Base-by-base conservation (phyloP, 192 early-diverging fungal genomes). In the Piromyces finnis region DNA sequence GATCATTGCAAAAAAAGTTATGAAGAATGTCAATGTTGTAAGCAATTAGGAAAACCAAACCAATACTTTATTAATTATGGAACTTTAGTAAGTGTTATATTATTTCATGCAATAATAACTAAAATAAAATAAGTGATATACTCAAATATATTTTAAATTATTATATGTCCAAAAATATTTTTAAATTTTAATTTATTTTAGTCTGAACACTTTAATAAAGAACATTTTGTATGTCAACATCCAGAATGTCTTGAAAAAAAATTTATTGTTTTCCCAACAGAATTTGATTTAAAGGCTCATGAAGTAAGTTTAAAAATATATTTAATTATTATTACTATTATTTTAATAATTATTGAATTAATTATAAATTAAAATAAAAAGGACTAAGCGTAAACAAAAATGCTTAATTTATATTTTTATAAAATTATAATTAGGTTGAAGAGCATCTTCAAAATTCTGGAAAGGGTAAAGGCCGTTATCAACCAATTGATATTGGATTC, bases 11-110 rank as follows among this genome's bases (percentile, higher is more conserved):
- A 93, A 18, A 89, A 95, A 77, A 91, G 89, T 81, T 96, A 99
- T 84, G 96, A 99, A 83, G 92, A 98, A 85, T 99, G 97, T 80
- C 93, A 94, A 83, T 85, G 97, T 28, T 99, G 97, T 80, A 84
- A 90, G 29, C 85, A 90, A 79, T 86, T 84, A 79, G 94, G 93
- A 14, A 85, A 93, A 11, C 89, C 92, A 29, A 92, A 98, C 83
- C 90, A 92, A 79, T 99, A 99, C 84, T 99, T 92, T 84, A 81
- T 85, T 78, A 91, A 98, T 86, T 98, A 98, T 83, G 35, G 87
- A 32, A 83, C 86, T 51, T 84, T 99, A 84, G 95, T 93, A 88
- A 84, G 88, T 84, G 30, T 77, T 27, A 13, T 35, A 35, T 7
- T n/a, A n/a, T n/a, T n/a, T n/a, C n/a, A n/a, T n/a, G n/a, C n/a